A percentile compares a stretch with the other conserved stretches of the same genome.
Conservation (phyloP, 2,329 filamentous ascomycete genomes). For the Grosmannia clavigera region DNA sequence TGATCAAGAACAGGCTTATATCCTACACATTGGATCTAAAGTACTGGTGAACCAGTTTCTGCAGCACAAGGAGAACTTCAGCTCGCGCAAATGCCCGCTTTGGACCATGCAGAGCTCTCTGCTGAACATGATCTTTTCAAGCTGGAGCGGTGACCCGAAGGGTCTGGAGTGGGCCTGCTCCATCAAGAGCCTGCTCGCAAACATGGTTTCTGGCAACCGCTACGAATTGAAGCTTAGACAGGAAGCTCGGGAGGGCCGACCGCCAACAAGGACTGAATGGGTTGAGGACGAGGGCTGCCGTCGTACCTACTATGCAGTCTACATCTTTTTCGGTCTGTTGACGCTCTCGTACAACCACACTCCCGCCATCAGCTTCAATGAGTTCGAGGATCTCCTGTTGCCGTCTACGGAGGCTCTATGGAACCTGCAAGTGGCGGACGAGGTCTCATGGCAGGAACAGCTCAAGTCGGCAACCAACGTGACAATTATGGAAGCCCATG, state of each 20-base stretch:
- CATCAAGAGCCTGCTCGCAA: constrained; percentile 93
- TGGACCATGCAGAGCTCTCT: constrained; percentile 98
- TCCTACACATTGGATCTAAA: constrained; percentile 95
- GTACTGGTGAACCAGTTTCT: constrained; percentile 93
- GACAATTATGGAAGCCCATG: constrained; percentile 88
- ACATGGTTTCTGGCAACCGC: constrained; percentile 95
- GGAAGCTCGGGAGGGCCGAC: constrained; percentile 66
- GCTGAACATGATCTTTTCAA: constrained; percentile 97
- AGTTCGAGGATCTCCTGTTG: constrained; percentile 85
- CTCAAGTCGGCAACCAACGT: constrained; percentile 58
- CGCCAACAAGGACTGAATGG: constrained; percentile 79
- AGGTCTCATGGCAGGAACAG: constrained; percentile 72
- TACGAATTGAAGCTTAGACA: constrained; percentile 92
- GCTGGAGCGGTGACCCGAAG: constrained; percentile 96
- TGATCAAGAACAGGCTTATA: constrained; percentile 92
- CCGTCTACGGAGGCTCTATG: constrained; percentile 90
- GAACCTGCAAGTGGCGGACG: constrained; percentile 73
- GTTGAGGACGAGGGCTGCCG: constrained; percentile 93
- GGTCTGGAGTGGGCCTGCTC: constrained; percentile 98
- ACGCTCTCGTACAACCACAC: constrained; percentile 97
- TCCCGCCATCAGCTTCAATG: constrained; percentile 94
- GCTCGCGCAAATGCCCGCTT: constrained; percentile 88
- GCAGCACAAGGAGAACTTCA: constrained; percentile 97
- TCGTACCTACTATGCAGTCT: constrained; percentile 94
- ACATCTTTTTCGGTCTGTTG: constrained; percentile 94